These are phyloP conservation scores for Neurospora intermedia DNA, from an alignment of 495 filamentous ascomycete species.

Conservation along the genomic window DNA sequence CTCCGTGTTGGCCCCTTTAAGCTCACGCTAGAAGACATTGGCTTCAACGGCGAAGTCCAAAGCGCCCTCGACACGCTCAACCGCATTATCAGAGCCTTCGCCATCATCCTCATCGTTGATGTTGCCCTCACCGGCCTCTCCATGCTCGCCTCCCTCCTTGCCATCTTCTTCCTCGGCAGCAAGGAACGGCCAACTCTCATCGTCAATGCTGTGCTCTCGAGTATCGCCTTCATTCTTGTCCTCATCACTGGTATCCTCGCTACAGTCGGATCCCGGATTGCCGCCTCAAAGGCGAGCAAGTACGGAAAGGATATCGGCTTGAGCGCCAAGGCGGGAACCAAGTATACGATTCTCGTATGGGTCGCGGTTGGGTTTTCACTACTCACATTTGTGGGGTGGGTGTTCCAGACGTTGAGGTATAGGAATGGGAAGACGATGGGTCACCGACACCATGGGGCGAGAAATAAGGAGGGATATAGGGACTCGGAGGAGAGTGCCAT, in stretches of 20 bases:
- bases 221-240: slow-evolving; percentile 14
- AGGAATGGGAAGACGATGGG: slow-evolving; percentile 5
- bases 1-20: slow-evolving; percentile 35
- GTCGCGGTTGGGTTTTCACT: slow-evolving; percentile 51
- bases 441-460: neutral
- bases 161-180: slow-evolving; percentile 28
- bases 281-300: slow-evolving; percentile 21
- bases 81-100: slow-evolving; percentile 39
- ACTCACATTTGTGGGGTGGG: slow-evolving; percentile 43
- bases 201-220: slow-evolving; percentile 15
- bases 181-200: slow-evolving; percentile 3
- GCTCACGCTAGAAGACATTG: slow-evolving; percentile 43
- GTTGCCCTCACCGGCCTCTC: slow-evolving; percentile 46
- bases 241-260: slow-evolving; percentile 6
- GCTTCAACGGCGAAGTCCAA: slow-evolving; percentile 54
- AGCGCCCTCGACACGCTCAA: slow-evolving; percentile 46
- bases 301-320: slow-evolving; percentile 24
- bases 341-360: slow-evolving; percentile 44
- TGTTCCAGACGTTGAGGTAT: slow-evolving; percentile 21
- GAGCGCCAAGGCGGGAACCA: slow-evolving; percentile 18
- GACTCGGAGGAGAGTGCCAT: slow-evolving; percentile 6
- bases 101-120: slow-evolving; percentile 54
- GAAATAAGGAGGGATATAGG: neutral
- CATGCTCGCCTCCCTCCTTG: slow-evolving; percentile 38
- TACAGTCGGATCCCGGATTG: slow-evolving; percentile 23